Evolutionary conservation across 768 basidiomycete genomes (phyloP).

Genomic region (Pisolithus orientalis): DNA sequence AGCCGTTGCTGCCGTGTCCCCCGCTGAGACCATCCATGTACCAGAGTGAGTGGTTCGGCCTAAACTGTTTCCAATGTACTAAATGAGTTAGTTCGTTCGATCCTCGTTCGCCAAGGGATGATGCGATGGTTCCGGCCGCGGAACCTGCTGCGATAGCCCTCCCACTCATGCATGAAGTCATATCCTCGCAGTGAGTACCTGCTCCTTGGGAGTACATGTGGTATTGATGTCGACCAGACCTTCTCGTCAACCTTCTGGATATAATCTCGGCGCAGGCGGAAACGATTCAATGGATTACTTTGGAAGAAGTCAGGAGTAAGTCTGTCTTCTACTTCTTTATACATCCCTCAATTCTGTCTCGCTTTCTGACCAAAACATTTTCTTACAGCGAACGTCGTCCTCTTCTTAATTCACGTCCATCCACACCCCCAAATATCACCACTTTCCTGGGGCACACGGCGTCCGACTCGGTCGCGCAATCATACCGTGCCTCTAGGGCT

Average conservation of each 20-base stretch:
- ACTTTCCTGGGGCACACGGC: conserved; percentile 11
- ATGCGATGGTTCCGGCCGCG: conserved; percentile 16
- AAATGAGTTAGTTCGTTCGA: conserved; percentile 10
- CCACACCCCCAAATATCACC: conserved; percentile 25
- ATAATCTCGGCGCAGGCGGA: conserved; percentile 10
- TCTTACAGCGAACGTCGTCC: conserved; percentile 48
- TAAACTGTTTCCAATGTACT: neutral
- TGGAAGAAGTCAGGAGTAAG: conserved; percentile 21
- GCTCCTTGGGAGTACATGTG: too few species aligned
- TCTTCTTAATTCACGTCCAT: conserved; percentile 34
- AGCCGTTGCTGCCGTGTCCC: conserved; percentile 12
- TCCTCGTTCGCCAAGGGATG: conserved; percentile 29
- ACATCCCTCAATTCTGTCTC: too few species aligned
- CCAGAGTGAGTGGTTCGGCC: conserved; percentile 20
- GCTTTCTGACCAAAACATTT: neutral
- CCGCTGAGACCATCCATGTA: conserved; percentile 23
- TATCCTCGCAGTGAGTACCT: conserved; percentile 15
- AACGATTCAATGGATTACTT: conserved; percentile 10
- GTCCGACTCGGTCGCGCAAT: conserved; percentile 18
- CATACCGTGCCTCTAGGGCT: conserved; percentile 12
- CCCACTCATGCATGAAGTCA: conserved; percentile 30
- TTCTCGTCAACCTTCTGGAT: conserved; percentile 10
- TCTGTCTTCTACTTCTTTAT: too few species aligned
- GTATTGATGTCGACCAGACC: conserved; percentile 9
- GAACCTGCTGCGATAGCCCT: conserved; percentile 24